phyloP scores from a whole-genome alignment of 192 early-diverging fungal genomes.

The Backusella luteola region DNA sequence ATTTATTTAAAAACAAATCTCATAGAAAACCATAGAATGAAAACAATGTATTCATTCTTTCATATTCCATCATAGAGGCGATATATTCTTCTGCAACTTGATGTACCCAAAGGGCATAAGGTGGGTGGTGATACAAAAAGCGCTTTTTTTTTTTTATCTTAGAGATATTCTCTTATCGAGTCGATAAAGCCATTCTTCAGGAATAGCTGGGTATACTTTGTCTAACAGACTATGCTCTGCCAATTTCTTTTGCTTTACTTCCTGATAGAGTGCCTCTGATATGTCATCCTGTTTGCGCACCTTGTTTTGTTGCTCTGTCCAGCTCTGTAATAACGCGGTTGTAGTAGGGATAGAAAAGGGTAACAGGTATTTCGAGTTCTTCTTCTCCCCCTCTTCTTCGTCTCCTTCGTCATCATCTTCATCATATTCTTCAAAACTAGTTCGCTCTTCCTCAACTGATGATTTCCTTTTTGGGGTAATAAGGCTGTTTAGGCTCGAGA shows the following conservation, averaged over 20 bases:
- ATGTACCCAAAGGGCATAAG: no score
- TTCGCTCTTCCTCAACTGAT: neutral
- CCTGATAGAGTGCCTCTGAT: conserved; percentile 12
- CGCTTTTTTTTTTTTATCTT: neutral
- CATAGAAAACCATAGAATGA: neutral
- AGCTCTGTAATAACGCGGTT: conserved; percentile 26
- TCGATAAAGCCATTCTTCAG: conserved; percentile 24
- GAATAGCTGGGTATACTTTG: conserved; percentile 11
- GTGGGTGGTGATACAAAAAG: neutral
- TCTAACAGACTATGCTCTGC: conserved; percentile 8
- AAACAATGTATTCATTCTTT: neutral
- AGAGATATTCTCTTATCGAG: conserved; percentile 14
- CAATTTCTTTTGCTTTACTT: conserved; percentile 7
- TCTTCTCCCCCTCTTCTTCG: conserved; percentile 9
- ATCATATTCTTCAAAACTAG: conserved; percentile 2
- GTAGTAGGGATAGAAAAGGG: conserved; percentile 59
- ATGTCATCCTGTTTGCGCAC: neutral
- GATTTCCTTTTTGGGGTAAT: conserved; percentile 5
- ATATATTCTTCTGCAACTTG: neutral
- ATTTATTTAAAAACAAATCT: neutral
- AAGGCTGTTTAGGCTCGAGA: conserved; percentile 30
- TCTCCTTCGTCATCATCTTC: conserved; percentile 20
- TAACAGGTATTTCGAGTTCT: conserved; percentile 48
- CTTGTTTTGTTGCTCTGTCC: neutral
- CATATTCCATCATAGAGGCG: neutral